Percentiles rank a stretch among this genome's conserved stretches.
Conservation (phyloP, 805 yeast species). For the Tetrapisispora pingtungensis region DNA sequence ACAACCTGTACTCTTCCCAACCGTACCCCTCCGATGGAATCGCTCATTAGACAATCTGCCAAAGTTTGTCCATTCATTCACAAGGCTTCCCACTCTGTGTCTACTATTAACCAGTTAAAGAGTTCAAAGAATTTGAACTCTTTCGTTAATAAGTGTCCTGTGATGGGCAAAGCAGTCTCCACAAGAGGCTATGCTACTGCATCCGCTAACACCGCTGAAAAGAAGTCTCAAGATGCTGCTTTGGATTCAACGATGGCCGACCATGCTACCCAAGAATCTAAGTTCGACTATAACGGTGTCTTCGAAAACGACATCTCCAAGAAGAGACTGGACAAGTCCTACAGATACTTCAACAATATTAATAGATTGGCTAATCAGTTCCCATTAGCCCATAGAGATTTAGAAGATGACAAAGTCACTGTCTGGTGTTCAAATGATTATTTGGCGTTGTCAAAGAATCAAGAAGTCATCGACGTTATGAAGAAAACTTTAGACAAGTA, state of each 20-base stretch:
- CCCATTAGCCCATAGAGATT: constrained; percentile 80
- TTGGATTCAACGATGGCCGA: constrained; percentile 25
- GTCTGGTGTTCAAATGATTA: constrained; percentile 99
- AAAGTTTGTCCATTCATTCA: constrained; percentile 78
- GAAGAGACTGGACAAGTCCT: constrained; percentile 82
- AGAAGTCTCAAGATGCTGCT: constrained; percentile 28
- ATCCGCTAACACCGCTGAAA: constrained; percentile 23
- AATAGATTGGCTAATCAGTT: constrained; percentile 90
- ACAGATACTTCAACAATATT: constrained; percentile 93
- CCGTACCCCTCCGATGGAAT: constrained; percentile 49
- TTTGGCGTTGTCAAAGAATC: constrained; percentile 85
- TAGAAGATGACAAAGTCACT: constrained; percentile 74
- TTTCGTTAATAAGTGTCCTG: constrained; percentile 76
- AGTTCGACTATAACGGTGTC: constrained; percentile 64
- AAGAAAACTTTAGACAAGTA: constrained; percentile 70
- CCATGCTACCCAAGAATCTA: constrained; percentile 37
- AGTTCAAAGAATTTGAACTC: constrained; percentile 30
- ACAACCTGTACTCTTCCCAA: no score
- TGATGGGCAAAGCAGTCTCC: constrained; percentile 71
- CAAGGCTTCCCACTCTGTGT: constrained; percentile 20
- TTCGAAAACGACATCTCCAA: constrained; percentile 55
- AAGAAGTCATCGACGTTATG: constrained; percentile 64
- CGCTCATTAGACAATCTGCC: constrained; percentile 65
- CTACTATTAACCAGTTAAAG: constrained; percentile 13
- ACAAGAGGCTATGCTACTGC: constrained; percentile 5